phyloP scores from a whole-genome alignment of 164 flowering plant species.

The Magnolia kwangsiensis region DNA sequence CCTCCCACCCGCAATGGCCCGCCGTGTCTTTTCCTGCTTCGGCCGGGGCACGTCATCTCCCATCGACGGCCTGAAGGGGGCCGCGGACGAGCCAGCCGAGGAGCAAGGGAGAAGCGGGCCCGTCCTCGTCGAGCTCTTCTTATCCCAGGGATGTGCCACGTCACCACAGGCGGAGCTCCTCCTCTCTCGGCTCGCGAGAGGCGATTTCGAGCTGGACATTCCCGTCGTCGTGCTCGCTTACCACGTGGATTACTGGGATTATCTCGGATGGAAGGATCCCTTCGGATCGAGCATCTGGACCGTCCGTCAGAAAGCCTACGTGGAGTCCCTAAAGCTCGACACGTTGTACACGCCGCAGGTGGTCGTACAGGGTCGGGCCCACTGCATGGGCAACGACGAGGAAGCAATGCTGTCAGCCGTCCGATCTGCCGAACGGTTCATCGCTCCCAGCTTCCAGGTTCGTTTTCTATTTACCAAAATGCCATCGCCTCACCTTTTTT shows the following conservation, averaged over 20 bases:
- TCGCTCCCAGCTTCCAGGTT: slow-evolving; percentile 67
- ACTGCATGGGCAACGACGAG: slow-evolving; percentile 61
- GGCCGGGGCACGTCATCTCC: slow-evolving; percentile 18
- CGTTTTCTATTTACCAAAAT: background rate
- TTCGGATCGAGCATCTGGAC: slow-evolving; percentile 78
- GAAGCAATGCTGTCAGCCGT: slow-evolving; percentile 48
- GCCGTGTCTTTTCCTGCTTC: slow-evolving; percentile 59
- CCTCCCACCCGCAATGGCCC: slow-evolving; percentile 37
- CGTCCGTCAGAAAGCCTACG: slow-evolving; percentile 80
- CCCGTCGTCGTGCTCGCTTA: slow-evolving; percentile 61
- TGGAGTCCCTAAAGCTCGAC: slow-evolving; percentile 68
- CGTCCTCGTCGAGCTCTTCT: slow-evolving; percentile 80
- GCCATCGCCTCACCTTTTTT: background rate
- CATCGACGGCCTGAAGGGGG: background rate
- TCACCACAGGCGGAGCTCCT: slow-evolving; percentile 85
- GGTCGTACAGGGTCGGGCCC: slow-evolving; percentile 72
- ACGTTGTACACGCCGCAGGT: slow-evolving; percentile 84
- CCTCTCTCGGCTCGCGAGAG: slow-evolving; percentile 71
- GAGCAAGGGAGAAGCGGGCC: slow-evolving; percentile 46
- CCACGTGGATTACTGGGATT: slow-evolving; percentile 95
- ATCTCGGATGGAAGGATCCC: slow-evolving; percentile 93
- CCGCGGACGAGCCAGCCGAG: slow-evolving; percentile 38
- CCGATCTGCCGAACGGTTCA: slow-evolving; percentile 40
- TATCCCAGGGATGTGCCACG: slow-evolving; percentile 86
- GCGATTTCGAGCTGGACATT: slow-evolving; percentile 51